Conservation (phyloP, 2,329 filamentous ascomycete species). For the Fusarium newnesense region DNA sequence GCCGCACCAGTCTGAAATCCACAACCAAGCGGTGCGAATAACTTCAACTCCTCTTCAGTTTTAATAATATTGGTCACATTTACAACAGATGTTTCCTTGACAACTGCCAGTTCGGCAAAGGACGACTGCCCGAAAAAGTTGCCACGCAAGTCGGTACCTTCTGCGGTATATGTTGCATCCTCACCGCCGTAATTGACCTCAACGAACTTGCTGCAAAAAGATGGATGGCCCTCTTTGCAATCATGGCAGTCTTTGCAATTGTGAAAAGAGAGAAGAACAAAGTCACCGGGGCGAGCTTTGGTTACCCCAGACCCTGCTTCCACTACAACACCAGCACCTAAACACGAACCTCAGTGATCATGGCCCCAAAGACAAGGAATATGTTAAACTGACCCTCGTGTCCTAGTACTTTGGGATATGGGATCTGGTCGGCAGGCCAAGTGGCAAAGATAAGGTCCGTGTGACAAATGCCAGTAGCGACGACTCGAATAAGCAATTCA, state of each 20-base stretch:
- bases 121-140: neutral
- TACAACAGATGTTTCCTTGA: neutral
- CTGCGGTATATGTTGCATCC: neutral
- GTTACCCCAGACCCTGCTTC: neutral
- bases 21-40: neutral
- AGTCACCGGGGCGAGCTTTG: neutral
- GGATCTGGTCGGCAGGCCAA: neutral
- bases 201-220: neutral
- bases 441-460: neutral
- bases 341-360: neutral
- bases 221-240: neutral
- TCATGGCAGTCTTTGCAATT: neutral
- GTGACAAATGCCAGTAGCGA: conserved; percentile 3
- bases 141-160: neutral
- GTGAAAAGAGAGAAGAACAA: neutral
- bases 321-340: neutral
- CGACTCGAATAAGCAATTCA: neutral
- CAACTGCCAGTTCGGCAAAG: neutral
- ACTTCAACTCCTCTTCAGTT: neutral
- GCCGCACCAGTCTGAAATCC: conserved; percentile 1
- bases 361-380: fast-evolving
- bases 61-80: neutral
- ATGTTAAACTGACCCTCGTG: neutral
- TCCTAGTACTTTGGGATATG: neutral
- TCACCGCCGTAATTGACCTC: neutral